Evolutionary conservation across 2,329 filamentous ascomycete species (phyloP).

Genomic region (Cyphellophora attinorum): DNA sequence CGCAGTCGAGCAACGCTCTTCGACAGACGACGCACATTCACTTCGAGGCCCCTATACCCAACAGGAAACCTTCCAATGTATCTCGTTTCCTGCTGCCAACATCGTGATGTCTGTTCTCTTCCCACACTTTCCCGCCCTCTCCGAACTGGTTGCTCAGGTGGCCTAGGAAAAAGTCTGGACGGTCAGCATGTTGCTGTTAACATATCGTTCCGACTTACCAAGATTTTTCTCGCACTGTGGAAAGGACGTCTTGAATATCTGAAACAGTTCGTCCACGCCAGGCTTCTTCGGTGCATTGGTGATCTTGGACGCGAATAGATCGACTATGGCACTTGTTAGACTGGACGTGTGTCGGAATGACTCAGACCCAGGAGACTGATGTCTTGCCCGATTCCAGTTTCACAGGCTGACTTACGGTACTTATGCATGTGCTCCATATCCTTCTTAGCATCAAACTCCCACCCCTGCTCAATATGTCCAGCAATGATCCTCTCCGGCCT

Average conservation of each 20-base stretch:
- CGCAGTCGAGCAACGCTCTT: too few relatives aligned
- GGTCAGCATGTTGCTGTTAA: too few relatives aligned
- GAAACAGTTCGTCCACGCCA: slow-evolving; percentile 21
- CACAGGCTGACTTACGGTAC: too few relatives aligned
- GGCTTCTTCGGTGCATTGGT: slow-evolving; percentile 20
- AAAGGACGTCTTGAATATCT: slow-evolving; percentile 22
- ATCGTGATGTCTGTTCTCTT: slow-evolving; percentile 24
- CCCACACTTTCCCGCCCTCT: slow-evolving; percentile 22
- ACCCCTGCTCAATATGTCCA: slow-evolving; percentile 18
- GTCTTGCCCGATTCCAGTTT: too few relatives aligned
- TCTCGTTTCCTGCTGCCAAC: slow-evolving; percentile 7
- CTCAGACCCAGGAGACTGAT: too few relatives aligned
- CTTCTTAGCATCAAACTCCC: slow-evolving; percentile 19
- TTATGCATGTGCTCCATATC: slow-evolving; percentile 22
- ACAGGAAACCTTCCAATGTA: slow-evolving; percentile 8
- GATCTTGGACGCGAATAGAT: slow-evolving; percentile 22
- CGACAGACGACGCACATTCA: too few relatives aligned
- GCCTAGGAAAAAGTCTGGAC: slow-evolving; percentile 26
- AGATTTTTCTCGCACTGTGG: slow-evolving; percentile 22
- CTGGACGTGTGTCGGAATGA: too few relatives aligned
- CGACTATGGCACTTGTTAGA: too few relatives aligned
- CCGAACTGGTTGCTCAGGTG: slow-evolving; percentile 25
- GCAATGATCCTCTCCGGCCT: slow-evolving; percentile 9
- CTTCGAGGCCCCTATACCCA: background rate
- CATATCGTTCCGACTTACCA: too few relatives aligned